phyloP scores from a whole-genome alignment of 306 rosid genomes.

The Medicago truncatula region DNA sequence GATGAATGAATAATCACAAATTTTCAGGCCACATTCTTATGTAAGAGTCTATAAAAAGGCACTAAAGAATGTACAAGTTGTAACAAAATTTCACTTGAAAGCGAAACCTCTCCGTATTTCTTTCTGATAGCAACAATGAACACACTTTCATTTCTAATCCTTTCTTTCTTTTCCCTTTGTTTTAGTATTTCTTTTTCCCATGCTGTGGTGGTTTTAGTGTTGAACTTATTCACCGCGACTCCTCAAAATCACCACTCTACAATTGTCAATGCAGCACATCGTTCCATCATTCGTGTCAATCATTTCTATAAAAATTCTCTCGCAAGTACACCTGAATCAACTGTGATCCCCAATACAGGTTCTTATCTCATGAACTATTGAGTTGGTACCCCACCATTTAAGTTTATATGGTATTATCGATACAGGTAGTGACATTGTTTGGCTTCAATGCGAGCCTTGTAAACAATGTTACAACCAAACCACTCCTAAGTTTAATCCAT shows the following conservation, averaged over 20 bases:
- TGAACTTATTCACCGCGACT: background rate
- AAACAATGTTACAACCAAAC: background rate
- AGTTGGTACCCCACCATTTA: background rate
- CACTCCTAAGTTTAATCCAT: background rate
- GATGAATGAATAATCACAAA: too few relatives aligned
- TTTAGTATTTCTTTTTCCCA: background rate
- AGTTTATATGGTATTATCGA: background rate
- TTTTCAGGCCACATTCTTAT: too few relatives aligned
- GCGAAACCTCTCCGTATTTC: background rate
- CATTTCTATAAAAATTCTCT: too few relatives aligned
- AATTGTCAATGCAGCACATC: background rate
- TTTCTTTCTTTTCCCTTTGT: background rate
- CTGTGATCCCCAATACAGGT: background rate
- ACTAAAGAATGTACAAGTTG: background rate
- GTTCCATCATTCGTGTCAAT: background rate
- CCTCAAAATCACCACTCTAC: background rate
- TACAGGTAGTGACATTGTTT: background rate
- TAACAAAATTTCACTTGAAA: background rate
- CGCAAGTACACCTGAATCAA: background rate
- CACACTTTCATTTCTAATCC: background rate
- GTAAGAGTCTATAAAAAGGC: background rate
- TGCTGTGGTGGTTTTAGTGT: background rate
- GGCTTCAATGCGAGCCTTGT: background rate
- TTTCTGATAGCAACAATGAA: background rate
- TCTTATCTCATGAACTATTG: background rate